Evolutionary conservation across 2,329 filamentous ascomycete species (phyloP), one percentile per base, ranked within the genome.

Genomic region (Thelonectria rubi): DNA sequence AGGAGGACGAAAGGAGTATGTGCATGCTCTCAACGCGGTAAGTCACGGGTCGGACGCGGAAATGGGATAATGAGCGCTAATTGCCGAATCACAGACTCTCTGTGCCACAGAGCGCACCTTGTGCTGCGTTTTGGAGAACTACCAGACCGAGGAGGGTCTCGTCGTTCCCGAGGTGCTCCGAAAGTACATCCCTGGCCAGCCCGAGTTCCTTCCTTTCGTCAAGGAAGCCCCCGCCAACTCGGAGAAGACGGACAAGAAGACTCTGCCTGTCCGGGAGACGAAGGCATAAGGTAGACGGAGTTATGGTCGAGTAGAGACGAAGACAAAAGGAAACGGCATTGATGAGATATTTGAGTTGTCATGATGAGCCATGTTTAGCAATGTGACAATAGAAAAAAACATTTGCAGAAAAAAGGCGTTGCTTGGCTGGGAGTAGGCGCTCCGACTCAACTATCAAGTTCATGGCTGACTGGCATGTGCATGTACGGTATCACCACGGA

Each of bases 91-190:
- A 8, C 4, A 71, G 64, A 97, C 91, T 18, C 83, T 97, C 40
- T 94, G 91, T 77, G 94, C 94, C 17, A 97, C 94, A 1, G 94
- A 97, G 75, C 87, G 94, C 75, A 93, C 94, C 1, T 84, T 98
- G 51, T 98, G 95, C 84, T 97, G 94, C 76, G 84, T 99, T 45
- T 86, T 99, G 40, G 95, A 99, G 81, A 99, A 98, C 80, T 98
- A 94, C 79, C 95, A 99, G 82, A 95, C 90, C 0, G 89, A 93
- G 73, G 91, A 92, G 83, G 92, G 93, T 65, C 84, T 96, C 70
- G 85, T 86, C 59, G 90, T 97, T 34, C 94, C 94, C 1, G 90
- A 94, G 78, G 89, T 90, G 47, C 84, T 97, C 62, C 87, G 92
- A 70, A 94, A 93, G 79, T 98, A 96, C 77, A 90, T 98, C 53